Evolutionary conservation across 2,329 filamentous ascomycete genomes (phyloP).

Genomic region (Penicillium rolfsii): DNA sequence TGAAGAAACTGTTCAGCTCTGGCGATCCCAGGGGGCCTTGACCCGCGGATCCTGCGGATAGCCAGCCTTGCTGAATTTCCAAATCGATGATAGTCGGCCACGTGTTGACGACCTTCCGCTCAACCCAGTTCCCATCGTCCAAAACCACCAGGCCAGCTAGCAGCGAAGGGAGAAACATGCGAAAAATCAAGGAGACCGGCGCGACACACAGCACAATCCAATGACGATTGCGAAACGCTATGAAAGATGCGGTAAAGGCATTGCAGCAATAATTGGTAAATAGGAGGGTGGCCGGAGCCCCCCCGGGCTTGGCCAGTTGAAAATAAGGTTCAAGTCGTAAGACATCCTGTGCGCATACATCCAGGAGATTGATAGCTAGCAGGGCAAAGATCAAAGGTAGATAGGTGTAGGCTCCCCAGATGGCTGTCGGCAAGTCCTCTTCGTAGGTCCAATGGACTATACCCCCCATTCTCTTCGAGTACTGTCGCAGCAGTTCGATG

Average conservation of each 20-base stretch:
- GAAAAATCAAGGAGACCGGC: conserved; percentile 19
- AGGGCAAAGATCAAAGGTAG: conserved; percentile 23
- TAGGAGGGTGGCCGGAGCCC: conserved; percentile 18
- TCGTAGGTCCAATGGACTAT: conserved; percentile 19
- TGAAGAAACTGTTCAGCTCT: conserved; percentile 10
- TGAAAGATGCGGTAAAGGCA: conserved; percentile 22
- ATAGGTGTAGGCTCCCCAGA: conserved; percentile 18
- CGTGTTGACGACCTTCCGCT: conserved; percentile 10
- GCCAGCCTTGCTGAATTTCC: conserved; percentile 11
- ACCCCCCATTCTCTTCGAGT: conserved; percentile 17
- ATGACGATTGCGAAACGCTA: conserved; percentile 24
- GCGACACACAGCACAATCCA: conserved; percentile 25
- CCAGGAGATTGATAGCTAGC: conserved; percentile 20
- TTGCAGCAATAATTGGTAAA: conserved; percentile 30
- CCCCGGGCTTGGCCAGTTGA: conserved; percentile 21
- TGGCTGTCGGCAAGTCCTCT: conserved; percentile 6
- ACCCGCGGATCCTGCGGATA: neutral
- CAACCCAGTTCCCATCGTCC: conserved; percentile 8
- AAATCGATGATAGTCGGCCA: conserved; percentile 17
- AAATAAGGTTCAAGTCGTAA: conserved; percentile 29
- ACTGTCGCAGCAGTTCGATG: conserved; percentile 21
- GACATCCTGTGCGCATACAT: conserved; percentile 24
- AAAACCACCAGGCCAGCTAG: conserved; percentile 24
- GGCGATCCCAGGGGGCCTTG: conserved; percentile 2
- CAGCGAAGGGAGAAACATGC: conserved; percentile 22